Percentiles rank a stretch among this genome's conserved stretches.
Conservation (phyloP, 2,329 filamentous ascomycete genomes). For the Fusarium miscanthi region DNA sequence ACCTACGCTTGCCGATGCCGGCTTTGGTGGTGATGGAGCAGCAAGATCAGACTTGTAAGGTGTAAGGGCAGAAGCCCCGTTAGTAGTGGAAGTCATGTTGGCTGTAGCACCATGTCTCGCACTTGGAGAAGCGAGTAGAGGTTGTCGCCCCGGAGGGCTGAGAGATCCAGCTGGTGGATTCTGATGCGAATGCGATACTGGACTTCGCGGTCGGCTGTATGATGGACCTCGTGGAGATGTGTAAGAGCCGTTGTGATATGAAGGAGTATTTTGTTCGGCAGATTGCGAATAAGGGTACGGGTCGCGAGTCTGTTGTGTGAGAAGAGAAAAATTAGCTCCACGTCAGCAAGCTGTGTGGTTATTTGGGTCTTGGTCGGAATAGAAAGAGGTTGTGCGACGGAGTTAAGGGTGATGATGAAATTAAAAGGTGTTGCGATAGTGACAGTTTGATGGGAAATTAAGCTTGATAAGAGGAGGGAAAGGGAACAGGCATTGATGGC, state of each 20-base stretch:
- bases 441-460: slow-evolving; percentile 23
- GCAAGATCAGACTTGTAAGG: slow-evolving; percentile 55
- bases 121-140: slow-evolving; percentile 61
- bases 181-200: slow-evolving; percentile 62
- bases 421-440: slow-evolving; percentile 34
- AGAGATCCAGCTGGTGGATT: slow-evolving; percentile 56
- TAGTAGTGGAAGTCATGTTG: slow-evolving; percentile 53
- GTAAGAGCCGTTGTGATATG: slow-evolving; percentile 63
- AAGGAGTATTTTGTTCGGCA: slow-evolving; percentile 54
- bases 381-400: slow-evolving; percentile 27
- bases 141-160: slow-evolving; percentile 56
- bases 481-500: slow-evolving; percentile 42
- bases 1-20: slow-evolving; percentile 53
- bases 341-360: slow-evolving; percentile 43
- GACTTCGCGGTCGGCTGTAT: slow-evolving; percentile 61
- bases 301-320: slow-evolving; percentile 59
- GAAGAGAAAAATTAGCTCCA: slow-evolving; percentile 43
- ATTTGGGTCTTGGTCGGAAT: slow-evolving; percentile 22
- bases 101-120: slow-evolving; percentile 57
- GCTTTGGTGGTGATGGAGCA: slow-evolving; percentile 54
- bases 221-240: slow-evolving; percentile 59
- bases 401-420: slow-evolving; percentile 37
- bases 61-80: slow-evolving; percentile 54
- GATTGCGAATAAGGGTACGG: slow-evolving; percentile 60
- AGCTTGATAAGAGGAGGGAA: slow-evolving; percentile 13